These are phyloP conservation scores for Rubia peregrina DNA, from an alignment of 305 asterid genomes.

Conservation along the genomic window DNA sequence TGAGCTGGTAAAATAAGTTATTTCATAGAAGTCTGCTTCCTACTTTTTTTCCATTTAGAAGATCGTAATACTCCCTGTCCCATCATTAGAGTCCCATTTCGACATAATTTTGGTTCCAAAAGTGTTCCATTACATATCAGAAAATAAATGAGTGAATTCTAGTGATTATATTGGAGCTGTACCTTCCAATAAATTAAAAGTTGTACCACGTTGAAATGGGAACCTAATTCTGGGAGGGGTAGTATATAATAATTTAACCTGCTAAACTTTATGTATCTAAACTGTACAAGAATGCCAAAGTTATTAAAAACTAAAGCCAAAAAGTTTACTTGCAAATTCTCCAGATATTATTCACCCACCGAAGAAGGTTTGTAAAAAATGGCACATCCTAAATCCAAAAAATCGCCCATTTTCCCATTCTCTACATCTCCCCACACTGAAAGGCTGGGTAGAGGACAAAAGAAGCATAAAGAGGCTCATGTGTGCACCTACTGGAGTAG, in stretches of 20 bases:
- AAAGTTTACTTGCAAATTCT: not conserved
- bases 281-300: not conserved
- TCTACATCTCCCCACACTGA: not conserved
- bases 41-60: not conserved
- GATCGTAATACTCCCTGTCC: not conserved
- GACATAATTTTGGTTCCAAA: no score
- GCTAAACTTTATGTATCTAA: not conserved
- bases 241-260: not conserved
- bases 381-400: not conserved
- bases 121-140: not conserved
- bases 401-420: not conserved
- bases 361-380: not conserved
- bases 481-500: not conserved
- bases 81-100: not conserved
- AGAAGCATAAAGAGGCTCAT: not conserved
- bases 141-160: not conserved
- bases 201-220: not conserved
- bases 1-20: not conserved
- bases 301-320: not conserved
- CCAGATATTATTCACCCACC: not conserved
- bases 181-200: not conserved
- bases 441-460: not conserved
- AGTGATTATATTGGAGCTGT: not conserved
- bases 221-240: not conserved
- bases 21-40: not conserved